These are phyloP conservation scores for Delphinella strobiligena DNA, from an alignment of 2,329 filamentous ascomycete species.

Conservation along the genomic window DNA sequence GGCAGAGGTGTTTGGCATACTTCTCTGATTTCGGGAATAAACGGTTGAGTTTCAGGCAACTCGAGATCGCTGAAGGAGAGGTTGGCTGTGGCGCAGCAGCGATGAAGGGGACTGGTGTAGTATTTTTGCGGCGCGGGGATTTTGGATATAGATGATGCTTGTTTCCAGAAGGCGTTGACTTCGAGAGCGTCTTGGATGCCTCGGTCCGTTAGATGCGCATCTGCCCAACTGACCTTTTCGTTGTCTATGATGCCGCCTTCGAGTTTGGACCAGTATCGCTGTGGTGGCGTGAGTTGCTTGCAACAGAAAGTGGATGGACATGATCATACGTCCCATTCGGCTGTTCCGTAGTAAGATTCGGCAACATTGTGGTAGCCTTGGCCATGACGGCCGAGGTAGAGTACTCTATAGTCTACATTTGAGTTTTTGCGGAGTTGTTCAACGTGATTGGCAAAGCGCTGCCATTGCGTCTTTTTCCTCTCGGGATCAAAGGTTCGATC, in stretches of 20 bases:
- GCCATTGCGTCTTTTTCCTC: slow-evolving; percentile 46
- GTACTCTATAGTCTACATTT: slow-evolving; percentile 28
- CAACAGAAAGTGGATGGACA: not conserved
- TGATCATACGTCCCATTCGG: slow-evolving; percentile 12
- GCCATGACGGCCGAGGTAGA: slow-evolving; percentile 13
- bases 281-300: not conserved
- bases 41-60: slow-evolving; percentile 39
- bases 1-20: slow-evolving; percentile 44
- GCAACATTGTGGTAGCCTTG: slow-evolving; percentile 14
- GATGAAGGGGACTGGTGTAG: slow-evolving; percentile 50
- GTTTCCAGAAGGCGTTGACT: slow-evolving; percentile 46
- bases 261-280: slow-evolving; percentile 44
- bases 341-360: slow-evolving; percentile 12
- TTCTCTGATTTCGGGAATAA: slow-evolving; percentile 50
- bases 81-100: slow-evolving; percentile 48
- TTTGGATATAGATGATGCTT: slow-evolving; percentile 36
- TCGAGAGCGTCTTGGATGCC: slow-evolving; percentile 44
- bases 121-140: slow-evolving; percentile 50
- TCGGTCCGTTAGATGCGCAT: slow-evolving; percentile 44
- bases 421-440: slow-evolving; percentile 16
- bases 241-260: slow-evolving; percentile 37
- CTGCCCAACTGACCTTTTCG: slow-evolving; percentile 45
- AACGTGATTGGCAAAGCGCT: slow-evolving; percentile 50
- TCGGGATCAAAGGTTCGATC: slow-evolving; percentile 25
- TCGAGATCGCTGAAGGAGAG: slow-evolving; percentile 46